Evolutionary conservation across 2,329 filamentous ascomycete species (phyloP), one percentile per base, ranked within the genome.

Genomic region (Clonostachys byssicola): DNA sequence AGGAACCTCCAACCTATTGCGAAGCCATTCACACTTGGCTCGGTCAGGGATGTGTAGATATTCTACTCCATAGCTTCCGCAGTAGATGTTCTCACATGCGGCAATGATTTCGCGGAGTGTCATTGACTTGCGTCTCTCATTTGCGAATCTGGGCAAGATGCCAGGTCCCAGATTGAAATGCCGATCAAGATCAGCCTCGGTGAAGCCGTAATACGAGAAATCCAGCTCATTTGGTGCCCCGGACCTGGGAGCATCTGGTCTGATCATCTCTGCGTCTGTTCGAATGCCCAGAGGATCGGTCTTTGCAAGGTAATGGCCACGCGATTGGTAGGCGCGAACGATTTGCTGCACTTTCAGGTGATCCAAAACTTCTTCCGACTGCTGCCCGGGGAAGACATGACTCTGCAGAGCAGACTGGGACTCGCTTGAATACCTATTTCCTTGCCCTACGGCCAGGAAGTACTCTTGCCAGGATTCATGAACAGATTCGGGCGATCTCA

Each of bases 391-490:
- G 47, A 85, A 83, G 41, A 85, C 72, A 45, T 85, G 85, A 42
- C 87, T 87, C 61, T 86, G 81, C 53, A 88, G 78, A 53, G 80
- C 80, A 48, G 88, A 85, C 48, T 94, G 83, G 57, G 88, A 88
- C 52, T 89, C 89, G 41, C 86, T 84, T 45, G 90, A 86, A 56
- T 83, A 82, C 47, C 9, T 30, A 1, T 8, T 30, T 30, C 3
- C 23, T 30, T 30, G 23, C 9, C 23, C 23, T 30, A 30, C 92
- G 89, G 45, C 97, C 86, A 86, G 89, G 81, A 99, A 99, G 81
- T 99, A 99, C 65, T 95, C 86, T 75, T 96, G 92, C 94, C 94
- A 99, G 67, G 94, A 99, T 60, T 96, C 80, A 72, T 99, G 94
- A 50, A 99, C 94, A 64, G 89, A 96, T 60, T 84, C 81, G 45